phyloP scores from a whole-genome alignment of 2,329 filamentous ascomycete species.

The Nothophaeocryptopus gaeumannii region DNA sequence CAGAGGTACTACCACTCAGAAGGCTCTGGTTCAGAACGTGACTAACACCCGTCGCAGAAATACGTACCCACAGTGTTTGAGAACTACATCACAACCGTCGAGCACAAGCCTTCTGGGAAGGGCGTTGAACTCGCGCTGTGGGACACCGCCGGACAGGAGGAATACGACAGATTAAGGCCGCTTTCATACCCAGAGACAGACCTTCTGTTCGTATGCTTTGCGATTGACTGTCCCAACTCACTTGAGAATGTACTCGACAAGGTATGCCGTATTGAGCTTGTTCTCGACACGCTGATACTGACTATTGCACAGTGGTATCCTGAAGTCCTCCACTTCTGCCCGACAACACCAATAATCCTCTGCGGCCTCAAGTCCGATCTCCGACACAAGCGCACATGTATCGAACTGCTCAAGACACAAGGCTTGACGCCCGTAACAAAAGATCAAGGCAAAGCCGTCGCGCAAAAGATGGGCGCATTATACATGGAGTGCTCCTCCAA shows the following conservation, averaged over 20 bases:
- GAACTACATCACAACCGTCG: slow-evolving; percentile 98
- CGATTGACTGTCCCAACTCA: slow-evolving; percentile 97
- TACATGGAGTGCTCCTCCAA: slow-evolving; percentile 99
- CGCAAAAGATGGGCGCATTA: slow-evolving; percentile 86
- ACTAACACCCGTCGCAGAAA: slow-evolving; percentile 63
- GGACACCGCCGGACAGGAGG: slow-evolving; percentile 98
- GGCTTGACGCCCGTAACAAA: slow-evolving; percentile 91
- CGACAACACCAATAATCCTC: slow-evolving; percentile 91
- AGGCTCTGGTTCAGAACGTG: neutral
- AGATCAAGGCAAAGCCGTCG: slow-evolving; percentile 83
- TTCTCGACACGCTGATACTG: slow-evolving; percentile 5
- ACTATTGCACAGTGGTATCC: slow-evolving; percentile 80
- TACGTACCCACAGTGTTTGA: slow-evolving; percentile 99
- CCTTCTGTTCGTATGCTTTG: slow-evolving; percentile 97
- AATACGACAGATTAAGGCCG: slow-evolving; percentile 93
- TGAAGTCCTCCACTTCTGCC: slow-evolving; percentile 98
- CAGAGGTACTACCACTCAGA: slow-evolving; percentile 65
- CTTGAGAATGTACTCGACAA: slow-evolving; percentile 99
- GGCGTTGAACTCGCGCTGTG: slow-evolving; percentile 94
- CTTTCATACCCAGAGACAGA: slow-evolving; percentile 98
- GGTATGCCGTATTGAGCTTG: slow-evolving; percentile 53
- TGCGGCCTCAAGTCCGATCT: slow-evolving; percentile 97
- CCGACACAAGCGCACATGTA: slow-evolving; percentile 90
- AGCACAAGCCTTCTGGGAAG: slow-evolving; percentile 83
- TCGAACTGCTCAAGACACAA: slow-evolving; percentile 97